Evolutionary conservation across 345 rosid genomes (phyloP).

Genomic region (Rhizophora apiculata): DNA sequence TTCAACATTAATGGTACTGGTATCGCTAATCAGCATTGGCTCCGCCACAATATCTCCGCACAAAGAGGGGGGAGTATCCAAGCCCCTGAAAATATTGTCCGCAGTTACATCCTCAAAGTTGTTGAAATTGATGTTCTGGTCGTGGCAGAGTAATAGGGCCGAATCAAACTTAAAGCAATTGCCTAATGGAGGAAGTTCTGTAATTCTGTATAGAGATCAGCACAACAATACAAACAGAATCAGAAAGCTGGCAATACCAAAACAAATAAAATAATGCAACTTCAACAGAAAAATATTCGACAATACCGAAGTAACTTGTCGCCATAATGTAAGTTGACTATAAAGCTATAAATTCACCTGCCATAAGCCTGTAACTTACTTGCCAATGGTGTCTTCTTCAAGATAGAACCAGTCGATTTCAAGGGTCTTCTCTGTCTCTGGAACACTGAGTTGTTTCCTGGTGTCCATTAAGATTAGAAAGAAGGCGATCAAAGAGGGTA

Average conservation of each 20-base stretch:
- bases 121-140: not conserved
- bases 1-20: not conserved
- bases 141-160: not conserved
- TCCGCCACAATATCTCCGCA: slow-evolving; percentile 3
- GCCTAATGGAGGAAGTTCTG: slow-evolving; percentile 12
- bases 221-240: too few species aligned
- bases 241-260: not conserved
- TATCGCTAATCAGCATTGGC: slow-evolving; percentile 5
- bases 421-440: slow-evolving; percentile 1
- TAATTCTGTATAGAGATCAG: slow-evolving; percentile 7
- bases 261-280: not conserved
- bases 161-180: not conserved
- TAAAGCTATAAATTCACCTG: too few species aligned
- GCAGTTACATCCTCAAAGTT: not conserved
- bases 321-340: too few species aligned
- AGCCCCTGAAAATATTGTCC: not conserved
- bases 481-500: not conserved
- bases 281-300: not conserved
- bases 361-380: slow-evolving; percentile 6
- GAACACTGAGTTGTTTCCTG: not conserved
- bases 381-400: slow-evolving; percentile 14
- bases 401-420: slow-evolving; percentile 3
- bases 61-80: not conserved
- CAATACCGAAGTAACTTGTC: too few species aligned
- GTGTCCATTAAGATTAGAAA: slow-evolving; percentile 12